phyloP scores from a whole-genome alignment of 2,329 filamentous ascomycete genomes.

The Trichoderma lentiforme region DNA sequence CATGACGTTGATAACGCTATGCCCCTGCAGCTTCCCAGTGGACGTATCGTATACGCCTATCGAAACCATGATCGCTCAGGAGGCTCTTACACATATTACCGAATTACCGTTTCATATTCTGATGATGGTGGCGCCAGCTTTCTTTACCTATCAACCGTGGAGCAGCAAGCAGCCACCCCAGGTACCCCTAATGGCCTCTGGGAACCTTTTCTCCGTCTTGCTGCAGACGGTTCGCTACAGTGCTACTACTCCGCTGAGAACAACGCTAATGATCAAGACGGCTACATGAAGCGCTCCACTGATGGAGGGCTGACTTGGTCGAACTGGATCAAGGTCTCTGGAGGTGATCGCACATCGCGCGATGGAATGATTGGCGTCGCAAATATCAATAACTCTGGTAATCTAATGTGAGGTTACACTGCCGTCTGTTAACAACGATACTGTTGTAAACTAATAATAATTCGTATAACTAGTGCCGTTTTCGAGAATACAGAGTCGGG shows the following conservation, averaged over 20 bases:
- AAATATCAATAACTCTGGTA: constrained; percentile 22
- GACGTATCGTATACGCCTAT: constrained; percentile 36
- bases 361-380: constrained; percentile 47
- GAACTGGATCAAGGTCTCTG: constrained; percentile 33
- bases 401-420: not conserved
- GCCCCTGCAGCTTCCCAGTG: constrained; percentile 34
- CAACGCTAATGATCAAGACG: constrained; percentile 32
- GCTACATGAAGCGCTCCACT: constrained; percentile 26
- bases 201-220: constrained; percentile 44
- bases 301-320: constrained; percentile 41
- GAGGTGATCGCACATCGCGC: constrained; percentile 31
- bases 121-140: constrained; percentile 40
- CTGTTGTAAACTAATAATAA: not conserved
- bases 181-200: constrained; percentile 36
- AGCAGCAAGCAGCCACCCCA: constrained; percentile 19
- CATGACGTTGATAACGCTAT: constrained; percentile 31
- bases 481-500: not conserved
- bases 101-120: constrained; percentile 42
- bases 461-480: not conserved
- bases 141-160: constrained; percentile 32
- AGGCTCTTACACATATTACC: constrained; percentile 33
- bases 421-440: not conserved
- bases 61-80: constrained; percentile 33
- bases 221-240: constrained; percentile 38
- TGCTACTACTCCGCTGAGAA: constrained; percentile 45